phyloP scores from a whole-genome alignment of 2,329 filamentous ascomycete genomes.

The Colletotrichum siamense region DNA sequence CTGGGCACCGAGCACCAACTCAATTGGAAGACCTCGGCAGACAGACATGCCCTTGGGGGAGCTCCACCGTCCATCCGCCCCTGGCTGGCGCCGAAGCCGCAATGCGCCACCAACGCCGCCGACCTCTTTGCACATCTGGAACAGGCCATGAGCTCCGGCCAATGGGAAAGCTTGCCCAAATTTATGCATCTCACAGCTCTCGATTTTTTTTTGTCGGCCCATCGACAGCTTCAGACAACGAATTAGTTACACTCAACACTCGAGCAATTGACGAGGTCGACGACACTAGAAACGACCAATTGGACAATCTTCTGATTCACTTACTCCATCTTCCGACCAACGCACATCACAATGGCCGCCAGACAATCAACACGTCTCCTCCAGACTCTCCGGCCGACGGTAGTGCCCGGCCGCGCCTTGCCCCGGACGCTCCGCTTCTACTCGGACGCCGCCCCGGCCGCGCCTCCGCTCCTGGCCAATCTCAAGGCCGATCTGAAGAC shows the following conservation, averaged over 20 bases:
- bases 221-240: background rate
- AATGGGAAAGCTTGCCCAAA: conserved; percentile 19
- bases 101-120: background rate
- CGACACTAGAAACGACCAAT: background rate
- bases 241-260: background rate
- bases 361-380: conserved; percentile 27
- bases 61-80: background rate
- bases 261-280: background rate
- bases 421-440: conserved; percentile 23
- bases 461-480: conserved; percentile 56
- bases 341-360: conserved; percentile 27
- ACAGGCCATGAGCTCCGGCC: background rate
- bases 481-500: conserved; percentile 67
- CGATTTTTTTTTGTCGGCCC: background rate
- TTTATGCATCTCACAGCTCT: background rate
- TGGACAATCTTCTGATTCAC: background rate
- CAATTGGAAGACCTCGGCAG: background rate
- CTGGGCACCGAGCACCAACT: background rate
- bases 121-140: background rate
- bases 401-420: conserved; percentile 7
- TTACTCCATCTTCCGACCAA: background rate
- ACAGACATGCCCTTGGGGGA: background rate
- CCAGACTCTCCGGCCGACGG: conserved; percentile 26
- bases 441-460: conserved; percentile 34
- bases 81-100: background rate